These are phyloP conservation scores for Serendipita indica DNA, from an alignment of 768 basidiomycete genomes.

Conservation along the genomic window DNA sequence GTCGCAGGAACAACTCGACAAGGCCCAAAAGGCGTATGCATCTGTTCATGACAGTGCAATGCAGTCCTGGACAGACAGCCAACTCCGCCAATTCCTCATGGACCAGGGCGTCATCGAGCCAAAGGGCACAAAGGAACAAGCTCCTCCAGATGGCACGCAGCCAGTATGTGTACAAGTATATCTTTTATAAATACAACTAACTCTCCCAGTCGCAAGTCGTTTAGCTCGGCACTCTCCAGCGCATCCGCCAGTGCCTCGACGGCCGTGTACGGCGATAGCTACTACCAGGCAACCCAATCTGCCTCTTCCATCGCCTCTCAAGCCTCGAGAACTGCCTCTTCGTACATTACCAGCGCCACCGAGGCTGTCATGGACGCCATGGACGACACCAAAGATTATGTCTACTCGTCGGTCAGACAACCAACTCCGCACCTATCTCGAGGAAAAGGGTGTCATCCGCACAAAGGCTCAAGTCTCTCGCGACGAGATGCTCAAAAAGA, in stretches of 20 bases:
- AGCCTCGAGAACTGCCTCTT: conserved; percentile 20
- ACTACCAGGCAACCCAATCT: conserved; percentile 24
- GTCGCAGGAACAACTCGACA: conserved; percentile 47
- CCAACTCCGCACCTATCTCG: conserved; percentile 53
- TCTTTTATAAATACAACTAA: background rate
- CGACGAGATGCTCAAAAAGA: conserved; percentile 51
- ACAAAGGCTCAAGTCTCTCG: conserved; percentile 45
- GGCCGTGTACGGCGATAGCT: conserved; percentile 31
- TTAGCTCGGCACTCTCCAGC: conserved; percentile 41
- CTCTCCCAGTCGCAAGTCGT: conserved; percentile 32
- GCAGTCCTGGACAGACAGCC: conserved; percentile 75
- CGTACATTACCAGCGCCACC: conserved; percentile 37
- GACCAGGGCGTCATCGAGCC: conserved; percentile 80
- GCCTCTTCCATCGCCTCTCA: conserved; percentile 17
- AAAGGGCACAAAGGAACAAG: conserved; percentile 57
- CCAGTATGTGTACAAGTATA: conserved; percentile 29
- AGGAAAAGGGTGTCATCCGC: conserved; percentile 57
- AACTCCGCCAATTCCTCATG: conserved; percentile 67
- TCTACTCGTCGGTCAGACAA: conserved; percentile 86
- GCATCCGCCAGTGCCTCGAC: conserved; percentile 40
- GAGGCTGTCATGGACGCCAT: conserved; percentile 34
- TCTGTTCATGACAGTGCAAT: conserved; percentile 43
- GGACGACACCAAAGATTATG: conserved; percentile 69
- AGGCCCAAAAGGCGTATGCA: conserved; percentile 39
- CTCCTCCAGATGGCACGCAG: conserved; percentile 64